Base-by-base conservation (phyloP, 768 basidiomycete species). In the Kwoniella sp. region DNA sequence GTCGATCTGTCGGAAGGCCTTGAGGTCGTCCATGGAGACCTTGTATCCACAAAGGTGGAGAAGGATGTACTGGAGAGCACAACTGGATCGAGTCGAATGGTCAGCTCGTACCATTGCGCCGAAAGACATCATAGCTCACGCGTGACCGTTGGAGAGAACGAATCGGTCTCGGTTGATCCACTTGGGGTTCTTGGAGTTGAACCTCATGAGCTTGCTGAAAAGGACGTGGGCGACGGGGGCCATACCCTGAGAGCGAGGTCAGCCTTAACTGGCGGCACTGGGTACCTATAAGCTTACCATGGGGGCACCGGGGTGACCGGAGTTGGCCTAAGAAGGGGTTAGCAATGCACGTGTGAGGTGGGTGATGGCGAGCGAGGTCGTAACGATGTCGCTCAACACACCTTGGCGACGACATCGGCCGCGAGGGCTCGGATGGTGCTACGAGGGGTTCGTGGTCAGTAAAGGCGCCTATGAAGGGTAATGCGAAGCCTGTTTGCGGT, bases 91-190 rank as follows among this genome's bases (percentile, higher is more conserved):
- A 42, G 11, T n/a, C 46, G 1, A n/a, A 29, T 17, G 25, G 19
- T 45, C 23, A 53, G 42, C 50, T 7, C 38, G 26, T 29, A 45
- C n/a, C 23, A 34, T 33, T 14, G 26, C 40, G 25, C 29, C 39
- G 25, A 47, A 52, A 22, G 38, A 32, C 20, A 8, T 0, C 20
- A 19, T 12, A 15, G 60, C 71, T 65, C 47, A 73, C 69, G 76
- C 85, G 62, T 75, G 90, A 83, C 90, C 90, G 70, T 93, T 93
- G 60, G 91, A 95, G 61, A 95, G 84, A 55, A 96, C 91, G 67
- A 93, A 96, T 76, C 91, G 85, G 79, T 95, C 91, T 56, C 92
- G 86, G 78, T 92, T 93, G 78, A 86, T 86, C 91, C 89, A 93
- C 75, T 88, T 85, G 34, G 90, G 83, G 78, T 80, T 86, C 75